Percentiles rank a stretch among this genome's conserved stretches.
phyloP scores from a whole-genome alignment of 306 rosid genomes.

The Senna siamea region DNA sequence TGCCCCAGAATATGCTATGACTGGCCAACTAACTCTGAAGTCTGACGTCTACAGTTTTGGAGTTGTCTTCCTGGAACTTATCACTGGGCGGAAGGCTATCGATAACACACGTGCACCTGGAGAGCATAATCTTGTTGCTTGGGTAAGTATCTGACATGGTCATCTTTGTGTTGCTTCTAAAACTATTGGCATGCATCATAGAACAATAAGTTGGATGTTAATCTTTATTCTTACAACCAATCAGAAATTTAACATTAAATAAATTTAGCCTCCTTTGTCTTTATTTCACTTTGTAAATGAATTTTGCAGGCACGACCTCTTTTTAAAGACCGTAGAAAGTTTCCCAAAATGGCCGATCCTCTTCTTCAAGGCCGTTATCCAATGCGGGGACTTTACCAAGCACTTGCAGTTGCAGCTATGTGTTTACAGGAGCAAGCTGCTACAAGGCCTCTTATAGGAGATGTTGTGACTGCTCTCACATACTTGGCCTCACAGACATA shows the following conservation, averaged over 20 bases:
- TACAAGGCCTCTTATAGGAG: constrained; percentile 76
- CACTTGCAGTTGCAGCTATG: constrained; percentile 90
- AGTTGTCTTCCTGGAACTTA: constrained; percentile 81
- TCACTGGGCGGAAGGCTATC: constrained; percentile 81
- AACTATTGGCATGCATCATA: neutral
- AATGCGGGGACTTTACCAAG: constrained; percentile 73
- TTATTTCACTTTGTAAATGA: neutral
- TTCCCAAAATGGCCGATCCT: constrained; percentile 80
- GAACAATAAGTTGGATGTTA: constrained; percentile 21
- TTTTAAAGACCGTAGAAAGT: constrained; percentile 67
- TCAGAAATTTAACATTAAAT: neutral
- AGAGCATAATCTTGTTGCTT: constrained; percentile 79
- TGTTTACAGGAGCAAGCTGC: constrained; percentile 79
- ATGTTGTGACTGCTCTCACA: constrained; percentile 77
- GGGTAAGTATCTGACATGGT: constrained; percentile 57
- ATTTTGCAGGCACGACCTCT: constrained; percentile 67
- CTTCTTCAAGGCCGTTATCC: constrained; percentile 71
- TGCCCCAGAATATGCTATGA: constrained; percentile 87
- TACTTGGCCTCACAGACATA: constrained; percentile 73
- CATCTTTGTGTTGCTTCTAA: neutral
- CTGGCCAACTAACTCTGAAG: constrained; percentile 79
- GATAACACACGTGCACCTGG: constrained; percentile 63
- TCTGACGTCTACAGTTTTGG: constrained; percentile 88
- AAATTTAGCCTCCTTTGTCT: neutral
- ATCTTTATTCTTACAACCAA: neutral